phyloP scores from a whole-genome alignment of 768 basidiomycete genomes.

The Tephrocybe sp. region DNA sequence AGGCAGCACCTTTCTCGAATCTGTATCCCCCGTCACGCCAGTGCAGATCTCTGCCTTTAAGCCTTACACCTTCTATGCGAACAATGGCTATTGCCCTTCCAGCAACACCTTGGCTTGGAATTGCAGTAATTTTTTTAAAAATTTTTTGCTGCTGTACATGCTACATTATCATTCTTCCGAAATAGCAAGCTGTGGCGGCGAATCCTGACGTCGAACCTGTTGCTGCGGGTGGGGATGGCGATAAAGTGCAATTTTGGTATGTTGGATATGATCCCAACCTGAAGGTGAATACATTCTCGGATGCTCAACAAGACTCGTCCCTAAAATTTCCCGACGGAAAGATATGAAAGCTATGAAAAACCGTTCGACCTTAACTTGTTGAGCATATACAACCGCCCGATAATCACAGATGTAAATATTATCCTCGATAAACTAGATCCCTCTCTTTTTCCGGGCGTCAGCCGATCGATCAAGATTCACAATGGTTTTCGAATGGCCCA shows the following conservation, averaged over 20 bases:
- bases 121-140: slow-evolving; percentile 33
- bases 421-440: slow-evolving; percentile 24
- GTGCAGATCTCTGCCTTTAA: slow-evolving; percentile 34
- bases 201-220: slow-evolving; percentile 43
- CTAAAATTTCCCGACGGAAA: background rate
- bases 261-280: slow-evolving; percentile 21
- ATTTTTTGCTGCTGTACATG: background rate
- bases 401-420: slow-evolving; percentile 41
- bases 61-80: slow-evolving; percentile 42
- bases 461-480: slow-evolving; percentile 39
- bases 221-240: slow-evolving; percentile 43
- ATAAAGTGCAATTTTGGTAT: slow-evolving; percentile 38
- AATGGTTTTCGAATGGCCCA: slow-evolving; percentile 45
- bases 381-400: slow-evolving; percentile 15
- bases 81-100: slow-evolving; percentile 40
- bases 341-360: slow-evolving; percentile 12
- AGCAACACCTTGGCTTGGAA: slow-evolving; percentile 38
- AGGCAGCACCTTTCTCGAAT: no score
- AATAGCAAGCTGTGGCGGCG: slow-evolving; percentile 42
- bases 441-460: slow-evolving; percentile 48
- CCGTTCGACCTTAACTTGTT: no score
- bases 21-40: slow-evolving; percentile 27
- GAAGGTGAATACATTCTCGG: slow-evolving; percentile 7
- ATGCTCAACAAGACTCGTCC: background rate
- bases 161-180: background rate